A percentile compares a stretch with the other conserved stretches of the same genome.
Evolutionary conservation across 257 asterid genomes (phyloP).

Genomic region (Nicotiana tabacum): DNA sequence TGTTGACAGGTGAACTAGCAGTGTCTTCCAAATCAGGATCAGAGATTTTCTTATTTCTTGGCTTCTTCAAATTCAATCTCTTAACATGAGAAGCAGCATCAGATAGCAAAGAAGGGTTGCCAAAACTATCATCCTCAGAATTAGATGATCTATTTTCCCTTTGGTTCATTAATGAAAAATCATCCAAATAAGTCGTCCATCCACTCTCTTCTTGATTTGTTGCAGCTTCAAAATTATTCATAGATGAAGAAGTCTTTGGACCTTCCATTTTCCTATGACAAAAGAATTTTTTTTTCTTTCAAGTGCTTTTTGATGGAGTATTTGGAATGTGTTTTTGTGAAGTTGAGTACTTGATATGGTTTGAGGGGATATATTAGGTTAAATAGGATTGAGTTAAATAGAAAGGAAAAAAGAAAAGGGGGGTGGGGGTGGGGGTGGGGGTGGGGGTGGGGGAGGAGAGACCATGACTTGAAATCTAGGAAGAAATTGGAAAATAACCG

Average conservation of each 20-base stretch:
- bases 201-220: conserved; percentile 30
- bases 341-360: neutral
- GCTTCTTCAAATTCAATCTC: conserved; percentile 36
- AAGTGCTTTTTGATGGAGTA: neutral
- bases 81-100: conserved; percentile 35
- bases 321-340: neutral
- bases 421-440: neutral
- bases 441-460: too few relatives aligned
- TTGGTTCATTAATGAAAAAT: conserved; percentile 21
- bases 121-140: neutral
- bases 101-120: conserved; percentile 32
- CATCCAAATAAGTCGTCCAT: conserved; percentile 37
- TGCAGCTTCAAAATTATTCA: neutral
- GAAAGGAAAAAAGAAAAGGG: conserved; percentile 25
- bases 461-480: too few relatives aligned
- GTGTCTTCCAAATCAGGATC: conserved; percentile 65
- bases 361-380: neutral
- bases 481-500: too few relatives aligned
- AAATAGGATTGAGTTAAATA: neutral
- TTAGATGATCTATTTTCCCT: conserved; percentile 3
- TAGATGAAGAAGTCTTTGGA: neutral
- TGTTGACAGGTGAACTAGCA: conserved; percentile 67
- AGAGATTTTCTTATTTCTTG: conserved; percentile 16
- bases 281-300: neutral
- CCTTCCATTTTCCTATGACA: neutral